A percentile compares a stretch with the other conserved stretches of the same genome.
Evolutionary conservation across 306 rosid genomes (phyloP).

Genomic region (Cicer cuneatum): DNA sequence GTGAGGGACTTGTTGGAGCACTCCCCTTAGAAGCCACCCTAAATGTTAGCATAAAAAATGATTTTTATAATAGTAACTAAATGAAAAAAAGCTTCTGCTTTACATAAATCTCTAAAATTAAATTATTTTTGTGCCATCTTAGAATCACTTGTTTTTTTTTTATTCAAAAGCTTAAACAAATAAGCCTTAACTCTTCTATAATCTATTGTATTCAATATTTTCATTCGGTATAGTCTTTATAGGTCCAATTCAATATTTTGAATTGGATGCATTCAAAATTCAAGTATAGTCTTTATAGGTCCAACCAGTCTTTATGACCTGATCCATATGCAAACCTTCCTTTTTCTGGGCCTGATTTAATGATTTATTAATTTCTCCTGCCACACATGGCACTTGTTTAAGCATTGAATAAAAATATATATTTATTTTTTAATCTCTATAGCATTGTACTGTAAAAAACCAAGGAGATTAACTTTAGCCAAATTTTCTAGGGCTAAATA

Average conservation of each 20-base stretch:
- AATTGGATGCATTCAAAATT: conserved; percentile 7
- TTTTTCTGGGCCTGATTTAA: conserved; percentile 8
- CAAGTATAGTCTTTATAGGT: conserved; percentile 21
- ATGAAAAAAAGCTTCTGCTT: not conserved
- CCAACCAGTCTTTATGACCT: conserved; percentile 8
- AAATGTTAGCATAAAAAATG: no score
- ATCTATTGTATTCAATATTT: conserved; percentile 26
- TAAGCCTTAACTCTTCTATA: not conserved
- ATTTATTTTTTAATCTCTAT: conserved; percentile 9
- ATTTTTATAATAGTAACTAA: not conserved
- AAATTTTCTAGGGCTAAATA: not conserved
- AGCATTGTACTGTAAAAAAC: conserved; percentile 18
- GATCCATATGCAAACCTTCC: conserved; percentile 12
- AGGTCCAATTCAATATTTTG: no score
- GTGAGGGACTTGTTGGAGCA: no score
- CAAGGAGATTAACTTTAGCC: not conserved
- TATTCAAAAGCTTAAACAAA: not conserved
- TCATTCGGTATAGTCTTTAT: not conserved
- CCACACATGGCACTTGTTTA: not conserved
- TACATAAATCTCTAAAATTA: not conserved
- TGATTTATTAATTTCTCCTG: conserved; percentile 4
- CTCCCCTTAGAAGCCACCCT: no score
- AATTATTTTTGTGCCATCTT: not conserved
- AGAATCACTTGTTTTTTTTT: not conserved
- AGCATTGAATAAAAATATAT: conserved; percentile 28